Evolutionary conservation across 2,329 filamentous ascomycete genomes (phyloP).

Genomic region (Sclerotiophoma versabilis): DNA sequence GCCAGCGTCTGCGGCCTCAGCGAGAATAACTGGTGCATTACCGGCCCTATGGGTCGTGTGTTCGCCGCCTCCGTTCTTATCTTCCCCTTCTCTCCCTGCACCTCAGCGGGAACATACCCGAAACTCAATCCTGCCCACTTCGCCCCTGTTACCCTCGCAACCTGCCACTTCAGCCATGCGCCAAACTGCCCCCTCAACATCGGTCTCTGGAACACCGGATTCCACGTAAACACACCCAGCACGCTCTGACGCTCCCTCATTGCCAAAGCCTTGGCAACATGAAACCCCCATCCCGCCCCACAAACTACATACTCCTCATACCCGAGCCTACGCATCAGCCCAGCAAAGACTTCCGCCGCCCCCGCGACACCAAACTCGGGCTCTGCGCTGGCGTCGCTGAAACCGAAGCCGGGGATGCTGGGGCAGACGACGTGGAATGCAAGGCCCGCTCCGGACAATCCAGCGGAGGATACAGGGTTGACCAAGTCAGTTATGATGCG

Average conservation of each 20-base stretch:
- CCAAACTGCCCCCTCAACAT: slow-evolving; percentile 53
- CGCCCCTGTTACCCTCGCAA: slow-evolving; percentile 55
- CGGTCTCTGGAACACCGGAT: slow-evolving; percentile 63
- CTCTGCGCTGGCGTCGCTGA: slow-evolving; percentile 67
- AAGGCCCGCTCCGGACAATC: slow-evolving; percentile 20
- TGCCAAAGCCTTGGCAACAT: slow-evolving; percentile 56
- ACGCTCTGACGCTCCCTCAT: slow-evolving; percentile 59
- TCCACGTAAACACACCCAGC: slow-evolving; percentile 67
- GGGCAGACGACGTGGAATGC: slow-evolving; percentile 73
- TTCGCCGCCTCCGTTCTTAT: background rate
- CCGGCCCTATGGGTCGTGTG: slow-evolving; percentile 16
- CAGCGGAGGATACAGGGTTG: slow-evolving; percentile 49
- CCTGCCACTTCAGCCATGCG: slow-evolving; percentile 63
- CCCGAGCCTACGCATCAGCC: slow-evolving; percentile 66
- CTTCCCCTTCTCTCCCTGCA: slow-evolving; percentile 28
- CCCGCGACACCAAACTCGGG: slow-evolving; percentile 59
- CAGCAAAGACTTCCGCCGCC: slow-evolving; percentile 64
- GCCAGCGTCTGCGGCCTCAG: slow-evolving; percentile 47
- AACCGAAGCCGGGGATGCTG: slow-evolving; percentile 70
- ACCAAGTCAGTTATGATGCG: slow-evolving; percentile 64
- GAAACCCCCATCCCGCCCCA: slow-evolving; percentile 60
- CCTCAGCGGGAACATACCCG: slow-evolving; percentile 59
- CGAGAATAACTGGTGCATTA: slow-evolving; percentile 37
- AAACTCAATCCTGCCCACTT: slow-evolving; percentile 58
- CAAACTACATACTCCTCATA: slow-evolving; percentile 67